Evolutionary conservation across 148 eudicot species (phyloP).

Genomic region (Vaccinium macrocarpon): DNA sequence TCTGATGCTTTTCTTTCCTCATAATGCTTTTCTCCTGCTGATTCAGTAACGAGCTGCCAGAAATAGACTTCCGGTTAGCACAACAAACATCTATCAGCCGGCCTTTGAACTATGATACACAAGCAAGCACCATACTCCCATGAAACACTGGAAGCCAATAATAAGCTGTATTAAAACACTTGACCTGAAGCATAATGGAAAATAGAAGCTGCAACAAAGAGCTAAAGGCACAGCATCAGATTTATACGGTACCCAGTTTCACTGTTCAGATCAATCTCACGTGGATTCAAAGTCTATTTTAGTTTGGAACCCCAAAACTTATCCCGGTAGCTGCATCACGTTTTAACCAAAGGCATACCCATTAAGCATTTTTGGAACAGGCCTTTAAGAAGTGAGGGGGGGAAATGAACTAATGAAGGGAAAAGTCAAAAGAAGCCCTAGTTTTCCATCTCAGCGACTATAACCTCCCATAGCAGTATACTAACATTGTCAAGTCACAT

Average conservation of each 20-base stretch:
- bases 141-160: neutral
- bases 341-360: neutral
- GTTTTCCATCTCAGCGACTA: neutral
- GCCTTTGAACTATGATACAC: neutral
- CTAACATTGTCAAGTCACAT: neutral
- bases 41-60: slow-evolving; percentile 43
- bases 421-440: neutral
- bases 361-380: neutral
- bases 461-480: neutral
- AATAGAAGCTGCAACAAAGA: neutral
- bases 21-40: slow-evolving; percentile 36
- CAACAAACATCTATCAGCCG: slow-evolving; percentile 1
- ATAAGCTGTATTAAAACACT: neutral
- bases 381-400: neutral
- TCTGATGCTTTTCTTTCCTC: slow-evolving; percentile 30
- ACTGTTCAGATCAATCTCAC: neutral
- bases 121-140: neutral
- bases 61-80: slow-evolving; percentile 15
- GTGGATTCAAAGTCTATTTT: neutral
- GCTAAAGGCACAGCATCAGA: neutral
- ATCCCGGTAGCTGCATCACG: neutral
- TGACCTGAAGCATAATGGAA: neutral
- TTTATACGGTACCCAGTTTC: neutral
- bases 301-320: neutral
- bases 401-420: neutral